Evolutionary conservation across 805 yeast genomes (phyloP).

Genomic region (Candida hispaniensis): DNA sequence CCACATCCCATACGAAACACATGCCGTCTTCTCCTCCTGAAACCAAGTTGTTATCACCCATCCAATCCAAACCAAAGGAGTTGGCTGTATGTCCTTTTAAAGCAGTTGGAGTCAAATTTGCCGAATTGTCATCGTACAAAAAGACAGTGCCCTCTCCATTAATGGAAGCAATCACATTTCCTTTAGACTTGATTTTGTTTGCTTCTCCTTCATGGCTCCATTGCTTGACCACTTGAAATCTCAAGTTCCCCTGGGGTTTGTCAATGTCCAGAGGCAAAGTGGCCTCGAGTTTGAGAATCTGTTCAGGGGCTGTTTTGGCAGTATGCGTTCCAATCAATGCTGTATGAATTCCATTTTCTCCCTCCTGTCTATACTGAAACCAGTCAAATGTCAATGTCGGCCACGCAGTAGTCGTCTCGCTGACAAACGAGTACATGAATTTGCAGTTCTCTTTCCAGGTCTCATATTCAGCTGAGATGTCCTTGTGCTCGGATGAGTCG

Average conservation of each 20-base stretch:
- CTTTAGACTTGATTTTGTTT: constrained; percentile 44
- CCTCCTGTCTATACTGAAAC: constrained; percentile 19
- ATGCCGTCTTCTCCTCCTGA: constrained; percentile 52
- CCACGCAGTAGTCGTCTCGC: constrained; percentile 47
- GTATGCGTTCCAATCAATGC: constrained; percentile 44
- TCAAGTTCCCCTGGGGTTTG: background rate
- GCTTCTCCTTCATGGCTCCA: constrained; percentile 62
- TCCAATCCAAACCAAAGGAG: constrained; percentile 68
- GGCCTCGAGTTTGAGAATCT: constrained; percentile 3
- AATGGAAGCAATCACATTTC: constrained; percentile 43
- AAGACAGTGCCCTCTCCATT: constrained; percentile 33
- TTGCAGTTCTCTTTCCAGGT: constrained; percentile 59
- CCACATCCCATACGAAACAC: constrained; percentile 61
- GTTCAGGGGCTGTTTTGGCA: constrained; percentile 1
- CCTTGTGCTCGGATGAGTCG: too few species aligned
- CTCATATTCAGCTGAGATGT: constrained; percentile 33
- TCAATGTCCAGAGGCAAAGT: constrained; percentile 4
- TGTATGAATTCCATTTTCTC: background rate
- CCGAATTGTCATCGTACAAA: constrained; percentile 22
- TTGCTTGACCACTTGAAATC: constrained; percentile 29
- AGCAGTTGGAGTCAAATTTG: constrained; percentile 13
- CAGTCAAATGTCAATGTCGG: constrained; percentile 53
- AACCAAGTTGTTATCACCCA: constrained; percentile 39
- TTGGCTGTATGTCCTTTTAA: constrained; percentile 41
- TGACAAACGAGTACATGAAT: constrained; percentile 43